phyloP scores from a whole-genome alignment of 2,329 filamentous ascomycete species.

The Calonectria fujianensis region DNA sequence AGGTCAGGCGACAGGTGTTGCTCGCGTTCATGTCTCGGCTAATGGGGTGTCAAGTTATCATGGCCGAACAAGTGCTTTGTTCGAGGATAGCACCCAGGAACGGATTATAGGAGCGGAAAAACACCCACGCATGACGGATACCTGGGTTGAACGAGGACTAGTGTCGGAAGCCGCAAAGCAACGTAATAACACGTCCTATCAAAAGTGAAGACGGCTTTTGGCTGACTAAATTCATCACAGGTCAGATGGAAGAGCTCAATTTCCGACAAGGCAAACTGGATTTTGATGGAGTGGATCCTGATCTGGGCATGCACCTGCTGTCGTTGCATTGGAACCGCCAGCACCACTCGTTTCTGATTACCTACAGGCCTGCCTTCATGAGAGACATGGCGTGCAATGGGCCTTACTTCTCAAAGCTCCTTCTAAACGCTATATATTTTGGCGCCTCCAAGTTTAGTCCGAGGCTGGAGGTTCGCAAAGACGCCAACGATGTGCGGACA shows the following conservation, averaged over 20 bases:
- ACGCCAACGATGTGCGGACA: not conserved
- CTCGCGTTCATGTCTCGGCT: too few relatives aligned
- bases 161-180: too few relatives aligned
- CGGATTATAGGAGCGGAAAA: too few relatives aligned
- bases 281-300: conserved; percentile 7
- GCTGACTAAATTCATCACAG: too few relatives aligned
- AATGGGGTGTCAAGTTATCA: too few relatives aligned
- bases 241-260: conserved; percentile 2
- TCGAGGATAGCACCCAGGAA: too few relatives aligned
- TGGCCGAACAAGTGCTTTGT: too few relatives aligned
- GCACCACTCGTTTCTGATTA: not conserved
- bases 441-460: conserved; percentile 8
- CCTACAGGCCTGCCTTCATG: not conserved
- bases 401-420: not conserved
- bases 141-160: too few relatives aligned
- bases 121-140: too few relatives aligned
- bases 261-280: not conserved
- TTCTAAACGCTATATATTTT: conserved; percentile 1
- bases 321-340: conserved; percentile 9
- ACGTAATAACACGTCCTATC: too few relatives aligned
- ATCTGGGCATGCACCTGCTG: not conserved
- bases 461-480: not conserved
- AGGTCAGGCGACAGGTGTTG: too few relatives aligned
- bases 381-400: conserved; percentile 1
- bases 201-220: too few relatives aligned